Percentiles rank a stretch among this genome's conserved stretches.
Conservation (phyloP, 805 yeast genomes). For the Lachancea waltii region DNA sequence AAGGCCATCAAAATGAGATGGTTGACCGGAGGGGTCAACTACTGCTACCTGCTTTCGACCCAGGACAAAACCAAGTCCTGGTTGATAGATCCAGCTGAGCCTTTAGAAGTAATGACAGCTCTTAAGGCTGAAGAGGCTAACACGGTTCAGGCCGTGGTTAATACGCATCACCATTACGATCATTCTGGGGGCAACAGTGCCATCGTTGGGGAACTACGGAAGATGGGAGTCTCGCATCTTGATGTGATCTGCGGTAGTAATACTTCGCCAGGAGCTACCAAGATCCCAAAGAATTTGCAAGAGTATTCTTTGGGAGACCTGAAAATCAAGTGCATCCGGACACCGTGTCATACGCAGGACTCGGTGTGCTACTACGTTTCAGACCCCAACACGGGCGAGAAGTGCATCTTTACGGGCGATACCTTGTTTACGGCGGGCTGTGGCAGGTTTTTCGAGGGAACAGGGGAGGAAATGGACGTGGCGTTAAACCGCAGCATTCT, state of each 20-base stretch:
- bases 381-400: conserved; percentile 56
- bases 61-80: conserved; percentile 65
- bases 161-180: conserved; percentile 95
- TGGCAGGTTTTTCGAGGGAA: conserved; percentile 95
- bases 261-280: conserved; percentile 50
- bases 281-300: conserved; percentile 67
- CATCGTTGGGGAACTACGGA: conserved; percentile 24
- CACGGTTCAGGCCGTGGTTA: conserved; percentile 69
- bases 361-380: conserved; percentile 79
- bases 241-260: conserved; percentile 74
- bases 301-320: conserved; percentile 36
- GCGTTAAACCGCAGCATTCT: conserved; percentile 59
- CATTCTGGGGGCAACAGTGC: conserved; percentile 80
- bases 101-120: conserved; percentile 54
- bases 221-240: conserved; percentile 36
- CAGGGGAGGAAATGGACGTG: conserved; percentile 68
- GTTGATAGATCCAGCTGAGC: conserved; percentile 90
- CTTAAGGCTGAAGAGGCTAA: conserved; percentile 35
- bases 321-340: conserved; percentile 73
- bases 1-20: conserved; percentile 86
- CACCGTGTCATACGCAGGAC: conserved; percentile 98
- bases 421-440: conserved; percentile 92
- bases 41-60: conserved; percentile 62
- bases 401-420: conserved; percentile 90
- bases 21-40: conserved; percentile 83